Conservation (phyloP, 2,329 filamentous ascomycete species). For the Penicillium sp. region DNA sequence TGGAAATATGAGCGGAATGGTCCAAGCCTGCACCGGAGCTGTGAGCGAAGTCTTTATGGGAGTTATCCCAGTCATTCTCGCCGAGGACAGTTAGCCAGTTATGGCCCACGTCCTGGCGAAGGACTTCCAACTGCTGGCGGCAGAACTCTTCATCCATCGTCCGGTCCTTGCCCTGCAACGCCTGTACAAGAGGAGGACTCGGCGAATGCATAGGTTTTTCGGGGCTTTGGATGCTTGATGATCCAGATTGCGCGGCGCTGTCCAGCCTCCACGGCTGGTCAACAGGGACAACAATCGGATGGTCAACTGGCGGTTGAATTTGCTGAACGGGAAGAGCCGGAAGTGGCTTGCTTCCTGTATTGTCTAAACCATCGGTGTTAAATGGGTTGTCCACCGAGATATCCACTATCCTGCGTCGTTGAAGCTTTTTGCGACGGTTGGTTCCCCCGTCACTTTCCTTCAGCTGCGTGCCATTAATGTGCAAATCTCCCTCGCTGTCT, state of each 20-base stretch:
- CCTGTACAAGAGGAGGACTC: slow-evolving; percentile 23
- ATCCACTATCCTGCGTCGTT: slow-evolving; percentile 58
- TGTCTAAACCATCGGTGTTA: slow-evolving; percentile 30
- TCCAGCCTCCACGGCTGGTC: slow-evolving; percentile 33
- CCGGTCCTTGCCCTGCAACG: slow-evolving; percentile 32
- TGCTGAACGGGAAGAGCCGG: slow-evolving; percentile 30
- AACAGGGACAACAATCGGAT: slow-evolving; percentile 23
- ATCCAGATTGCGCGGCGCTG: slow-evolving; percentile 29
- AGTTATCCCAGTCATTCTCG: slow-evolving; percentile 62
- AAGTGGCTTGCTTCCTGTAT: slow-evolving; percentile 28
- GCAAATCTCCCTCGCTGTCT: slow-evolving; percentile 16
- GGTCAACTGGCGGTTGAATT: slow-evolving; percentile 28
- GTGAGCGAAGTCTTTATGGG: slow-evolving; percentile 32
- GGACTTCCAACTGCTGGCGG: slow-evolving; percentile 79
- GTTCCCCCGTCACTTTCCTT: slow-evolving; percentile 33
- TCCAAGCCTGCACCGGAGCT: slow-evolving; percentile 32
- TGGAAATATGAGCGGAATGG: slow-evolving; percentile 30
- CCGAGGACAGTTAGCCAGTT: slow-evolving; percentile 83
- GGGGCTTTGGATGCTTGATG: slow-evolving; percentile 23
- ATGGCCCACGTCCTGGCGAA: slow-evolving; percentile 80
- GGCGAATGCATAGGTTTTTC: slow-evolving; percentile 18
- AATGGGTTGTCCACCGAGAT: slow-evolving; percentile 48
- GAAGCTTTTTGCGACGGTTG: slow-evolving; percentile 47
- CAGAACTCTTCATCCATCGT: slow-evolving; percentile 69
- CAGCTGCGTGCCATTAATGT: slow-evolving; percentile 9